Evolutionary conservation across 257 asterid genomes (phyloP).

Genomic region (Forsythia suspensa): DNA sequence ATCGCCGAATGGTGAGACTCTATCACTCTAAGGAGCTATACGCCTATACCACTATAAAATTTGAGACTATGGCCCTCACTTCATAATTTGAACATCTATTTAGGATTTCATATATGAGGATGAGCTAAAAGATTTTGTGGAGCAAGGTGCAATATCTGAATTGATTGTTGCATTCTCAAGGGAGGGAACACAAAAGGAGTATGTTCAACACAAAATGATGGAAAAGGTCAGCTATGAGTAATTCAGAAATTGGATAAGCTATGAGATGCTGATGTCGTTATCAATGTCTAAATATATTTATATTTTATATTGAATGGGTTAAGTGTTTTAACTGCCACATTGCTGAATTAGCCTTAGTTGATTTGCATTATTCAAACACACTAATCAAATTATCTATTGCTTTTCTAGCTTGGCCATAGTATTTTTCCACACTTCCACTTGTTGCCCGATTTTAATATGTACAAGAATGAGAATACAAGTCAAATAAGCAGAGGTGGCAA

Average conservation of each 20-base stretch:
- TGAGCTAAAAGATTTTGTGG: conserved; percentile 56
- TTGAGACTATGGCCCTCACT: background rate
- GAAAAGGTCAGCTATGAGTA: conserved; percentile 43
- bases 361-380: background rate
- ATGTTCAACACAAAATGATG: conserved; percentile 76
- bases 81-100: conserved; percentile 16
- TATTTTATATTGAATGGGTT: background rate
- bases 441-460: background rate
- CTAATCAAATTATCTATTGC: background rate
- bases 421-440: background rate
- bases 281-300: background rate
- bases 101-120: conserved; percentile 77
- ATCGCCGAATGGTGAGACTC: conserved; percentile 56
- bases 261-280: conserved; percentile 1
- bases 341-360: background rate
- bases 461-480: background rate
- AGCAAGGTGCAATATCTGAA: conserved; percentile 63
- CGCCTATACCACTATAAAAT: background rate
- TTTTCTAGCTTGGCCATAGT: background rate
- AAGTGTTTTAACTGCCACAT: background rate
- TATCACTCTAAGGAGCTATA: background rate
- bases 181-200: conserved; percentile 73
- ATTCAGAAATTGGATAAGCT: background rate
- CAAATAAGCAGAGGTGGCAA: background rate
- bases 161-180: conserved; percentile 74